Conservation (phyloP, 768 basidiomycete genomes). For the Leccinum rimulosum region DNA sequence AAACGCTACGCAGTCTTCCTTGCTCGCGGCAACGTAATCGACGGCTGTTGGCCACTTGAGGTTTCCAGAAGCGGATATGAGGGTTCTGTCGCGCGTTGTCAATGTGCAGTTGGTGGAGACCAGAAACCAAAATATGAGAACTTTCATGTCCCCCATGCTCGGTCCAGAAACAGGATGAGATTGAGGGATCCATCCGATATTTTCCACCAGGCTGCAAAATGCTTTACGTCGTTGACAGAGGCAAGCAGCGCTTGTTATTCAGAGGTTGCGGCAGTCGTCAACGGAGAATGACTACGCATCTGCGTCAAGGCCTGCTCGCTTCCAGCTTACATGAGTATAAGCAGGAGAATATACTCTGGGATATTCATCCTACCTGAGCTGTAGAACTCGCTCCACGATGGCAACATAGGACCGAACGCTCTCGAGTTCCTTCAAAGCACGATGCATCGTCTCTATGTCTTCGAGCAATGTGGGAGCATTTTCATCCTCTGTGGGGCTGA, state of each 20-base stretch:
- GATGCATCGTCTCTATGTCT: slow-evolving; percentile 77
- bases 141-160: slow-evolving; percentile 74
- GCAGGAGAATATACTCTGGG: neutral
- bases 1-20: slow-evolving; percentile 59
- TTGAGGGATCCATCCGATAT: slow-evolving; percentile 52
- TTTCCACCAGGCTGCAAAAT: slow-evolving; percentile 45
- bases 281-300: slow-evolving; percentile 39
- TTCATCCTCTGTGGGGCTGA: slow-evolving; percentile 42
- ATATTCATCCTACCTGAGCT: slow-evolving; percentile 56
- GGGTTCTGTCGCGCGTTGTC: slow-evolving; percentile 41
- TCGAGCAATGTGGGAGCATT: slow-evolving; percentile 68
- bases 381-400: slow-evolving; percentile 66
- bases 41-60: slow-evolving; percentile 85
- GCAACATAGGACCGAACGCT: slow-evolving; percentile 74
- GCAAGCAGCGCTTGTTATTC: slow-evolving; percentile 60
- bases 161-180: slow-evolving; percentile 59
- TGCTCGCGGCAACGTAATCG: slow-evolving; percentile 52
- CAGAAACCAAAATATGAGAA: slow-evolving; percentile 48
- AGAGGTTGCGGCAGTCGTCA: slow-evolving; percentile 48
- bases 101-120: neutral
- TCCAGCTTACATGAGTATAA: slow-evolving; percentile 9
- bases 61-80: slow-evolving; percentile 64
- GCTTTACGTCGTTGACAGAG: slow-evolving; percentile 52
- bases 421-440: slow-evolving; percentile 72
- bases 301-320: slow-evolving; percentile 62